Percentiles rank a stretch among this genome's conserved stretches.
Conservation (phyloP, 441 rosid species). For the Kokia cookei region DNA sequence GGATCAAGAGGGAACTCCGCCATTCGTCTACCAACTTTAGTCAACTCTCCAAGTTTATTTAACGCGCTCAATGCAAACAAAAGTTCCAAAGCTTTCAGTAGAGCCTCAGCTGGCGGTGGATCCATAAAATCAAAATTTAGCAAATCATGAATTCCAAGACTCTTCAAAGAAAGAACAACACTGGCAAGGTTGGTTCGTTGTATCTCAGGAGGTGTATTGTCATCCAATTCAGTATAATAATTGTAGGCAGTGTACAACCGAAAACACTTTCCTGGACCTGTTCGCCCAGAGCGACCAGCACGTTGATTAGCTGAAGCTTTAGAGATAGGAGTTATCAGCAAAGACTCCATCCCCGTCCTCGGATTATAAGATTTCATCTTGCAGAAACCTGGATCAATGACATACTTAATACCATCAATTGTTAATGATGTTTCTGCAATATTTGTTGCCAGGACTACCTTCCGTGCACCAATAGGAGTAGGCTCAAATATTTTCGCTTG, state of each 20-base stretch:
- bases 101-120: constrained; percentile 96
- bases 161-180: constrained; percentile 88
- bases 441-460: constrained; percentile 94
- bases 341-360: constrained; percentile 97
- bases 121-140: constrained; percentile 97
- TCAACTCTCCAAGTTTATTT: constrained; percentile 88
- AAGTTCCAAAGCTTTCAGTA: constrained; percentile 82
- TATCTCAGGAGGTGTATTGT: constrained; percentile 86
- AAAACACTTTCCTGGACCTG: constrained; percentile 92
- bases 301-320: constrained; percentile 99
- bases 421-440: constrained; percentile 97
- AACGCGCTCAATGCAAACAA: constrained; percentile 89
- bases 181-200: constrained; percentile 93
- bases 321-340: constrained; percentile 86
- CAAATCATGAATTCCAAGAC: constrained; percentile 95
- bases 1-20: constrained; percentile 98
- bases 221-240: constrained; percentile 84
- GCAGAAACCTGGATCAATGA: constrained; percentile 93
- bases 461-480: constrained; percentile 94
- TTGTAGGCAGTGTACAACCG: constrained; percentile 84
- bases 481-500: constrained; percentile 96
- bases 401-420: constrained; percentile 94
- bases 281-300: constrained; percentile 94
- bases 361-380: constrained; percentile 98
- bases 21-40: constrained; percentile 94